Evolutionary conservation across 345 rosid genomes (phyloP), one percentile per base, ranked within the genome.

Genomic region (Zanthoxylum bungeanum): DNA sequence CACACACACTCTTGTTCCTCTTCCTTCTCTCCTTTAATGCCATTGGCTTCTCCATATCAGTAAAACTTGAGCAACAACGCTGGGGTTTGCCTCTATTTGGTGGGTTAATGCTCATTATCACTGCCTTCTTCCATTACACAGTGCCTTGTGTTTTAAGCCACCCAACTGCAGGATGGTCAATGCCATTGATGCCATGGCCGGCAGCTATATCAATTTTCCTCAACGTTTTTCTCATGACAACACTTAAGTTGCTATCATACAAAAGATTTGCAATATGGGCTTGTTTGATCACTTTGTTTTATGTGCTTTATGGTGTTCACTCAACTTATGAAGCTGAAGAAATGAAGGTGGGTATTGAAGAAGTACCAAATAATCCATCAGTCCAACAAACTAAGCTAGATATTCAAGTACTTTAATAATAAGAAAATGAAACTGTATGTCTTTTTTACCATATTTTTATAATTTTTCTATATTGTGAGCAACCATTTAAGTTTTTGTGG

Each of bases 181-280:
- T 93, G 37, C 97, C 98, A 5, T 70, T 88, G 58, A 93, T 93
- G 98, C 98, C 98, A 11, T 93, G 97, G 97, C 96, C 94, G 3
- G 93, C 97, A 0, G 92, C 88, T 1, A 58, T 82, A 2, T 91
- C 97, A 0, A 84, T 88, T 70, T 88, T 88, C 82, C 88, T 93
- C 8, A 93, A 87, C 66, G 82, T 89, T 21, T 88, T 93, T 75
- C 93, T 93, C 14, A 82, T 85, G 86, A 82, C 89, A 33, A 88
- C 91, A 4, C 73, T 93, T 22, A 91, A 87, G 81, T 34, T 55
- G 73, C 53, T 83, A 2, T 78, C 97, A 11, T 89, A 81, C 78
- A 82, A 80, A 69, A 81, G 97, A 70, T 91, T 93, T 76, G 93
- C 77, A 1, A 63, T 93, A 34, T 91, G 98, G 97, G 75, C 96